phyloP scores from a whole-genome alignment of 306 rosid genomes.

The Cucurbita maxima region DNA sequence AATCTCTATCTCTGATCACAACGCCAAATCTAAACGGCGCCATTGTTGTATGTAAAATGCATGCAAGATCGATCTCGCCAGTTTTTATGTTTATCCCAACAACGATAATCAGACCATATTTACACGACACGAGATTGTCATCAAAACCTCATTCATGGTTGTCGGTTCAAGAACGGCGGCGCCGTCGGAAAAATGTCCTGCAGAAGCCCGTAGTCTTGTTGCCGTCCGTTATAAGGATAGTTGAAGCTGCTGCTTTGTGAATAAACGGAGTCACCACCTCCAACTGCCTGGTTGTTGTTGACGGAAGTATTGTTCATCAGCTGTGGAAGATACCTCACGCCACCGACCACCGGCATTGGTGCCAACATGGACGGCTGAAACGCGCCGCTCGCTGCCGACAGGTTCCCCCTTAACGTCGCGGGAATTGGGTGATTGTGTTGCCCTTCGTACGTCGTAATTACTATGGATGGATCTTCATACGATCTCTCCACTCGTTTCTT shows the following conservation, averaged over 20 bases:
- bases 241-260: not conserved
- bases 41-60: not conserved
- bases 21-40: not conserved
- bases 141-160: not conserved
- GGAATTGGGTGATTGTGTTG: conserved; percentile 70
- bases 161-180: not conserved
- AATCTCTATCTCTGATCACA: not conserved
- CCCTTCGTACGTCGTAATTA: conserved; percentile 64
- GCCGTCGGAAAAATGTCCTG: not conserved
- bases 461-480: conserved; percentile 45
- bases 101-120: not conserved
- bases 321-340: not conserved
- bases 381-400: not conserved
- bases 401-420: conserved; percentile 13
- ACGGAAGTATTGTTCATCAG: not conserved
- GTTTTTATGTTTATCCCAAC: not conserved
- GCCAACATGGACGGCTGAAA: not conserved
- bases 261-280: not conserved
- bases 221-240: not conserved
- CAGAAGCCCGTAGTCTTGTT: not conserved
- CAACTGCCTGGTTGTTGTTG: not conserved
- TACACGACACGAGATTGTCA: not conserved
- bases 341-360: not conserved
- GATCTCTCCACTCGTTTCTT: conserved; percentile 72
- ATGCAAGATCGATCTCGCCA: not conserved